Base-by-base conservation (phyloP, 345 rosid genomes). In the Gossypium australe region DNA sequence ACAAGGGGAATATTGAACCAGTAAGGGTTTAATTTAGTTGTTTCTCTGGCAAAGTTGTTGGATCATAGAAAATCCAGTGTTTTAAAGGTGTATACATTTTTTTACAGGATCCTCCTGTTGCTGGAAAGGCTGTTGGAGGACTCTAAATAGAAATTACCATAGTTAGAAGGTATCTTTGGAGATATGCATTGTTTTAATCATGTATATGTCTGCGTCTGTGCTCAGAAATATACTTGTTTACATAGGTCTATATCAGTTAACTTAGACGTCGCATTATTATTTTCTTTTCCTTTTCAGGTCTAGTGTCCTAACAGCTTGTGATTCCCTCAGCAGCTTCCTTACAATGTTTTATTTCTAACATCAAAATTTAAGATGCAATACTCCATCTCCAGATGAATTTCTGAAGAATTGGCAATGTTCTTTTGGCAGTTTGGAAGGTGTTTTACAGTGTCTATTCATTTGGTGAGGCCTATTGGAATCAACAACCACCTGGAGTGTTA, bases 51-150 rank as follows among this genome's bases (percentile, higher is more conserved):
- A 20, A 68, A 34, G 7, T 61, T 57, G 55, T 18, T 56, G n/a
- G 18, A 57, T 17, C 52, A 47, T 48, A 43, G 49, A 25, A 18
- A 62, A 48, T 20, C 38, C 2, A 48, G 3, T 48, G 18, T 60
- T 43, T 69, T 58, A 18, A 44, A 27, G 47, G 0, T 71, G n/a
- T 72, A 49, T 74, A 73, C 61, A 25, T 29, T 67, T 73, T 17
- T 49, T 14, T 75, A 34, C 88, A 92, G 94, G 85, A 87, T 75
- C 85, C 91, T 75, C 88, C 91, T 71, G 82, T 90, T 64, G 84
- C 87, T 1, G 92, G 90, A 55, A 84, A 86, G 63, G 89, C 89
- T 77, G 89, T 88, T 60, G 91, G 84, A 81, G 85, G 76, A 53
- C 67, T 87, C 79, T 87, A 81, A 88, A 75, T 60, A 45, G 74